phyloP scores from a whole-genome alignment of 2,329 filamentous ascomycete genomes.

The Colletotrichum sp. region DNA sequence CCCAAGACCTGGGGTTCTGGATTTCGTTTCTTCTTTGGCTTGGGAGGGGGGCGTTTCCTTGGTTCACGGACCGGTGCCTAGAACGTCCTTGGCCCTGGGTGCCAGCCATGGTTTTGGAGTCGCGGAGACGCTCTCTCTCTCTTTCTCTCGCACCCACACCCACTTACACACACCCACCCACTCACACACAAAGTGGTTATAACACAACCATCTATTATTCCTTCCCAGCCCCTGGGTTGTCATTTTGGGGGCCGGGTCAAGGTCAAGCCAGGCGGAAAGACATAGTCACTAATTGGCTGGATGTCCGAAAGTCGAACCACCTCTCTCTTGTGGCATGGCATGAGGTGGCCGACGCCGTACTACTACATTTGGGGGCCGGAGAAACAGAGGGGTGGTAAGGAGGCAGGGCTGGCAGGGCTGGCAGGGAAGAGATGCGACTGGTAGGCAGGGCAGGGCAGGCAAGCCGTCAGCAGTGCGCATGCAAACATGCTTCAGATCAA shows the following conservation, averaged over 20 bases:
- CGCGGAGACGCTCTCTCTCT: background rate
- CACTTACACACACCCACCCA: too few relatives aligned
- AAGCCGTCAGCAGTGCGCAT: background rate
- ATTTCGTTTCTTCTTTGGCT: background rate
- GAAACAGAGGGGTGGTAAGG: background rate
- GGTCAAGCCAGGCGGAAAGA: background rate
- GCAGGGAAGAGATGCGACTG: background rate
- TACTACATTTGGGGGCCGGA: background rate
- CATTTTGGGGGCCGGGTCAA: background rate
- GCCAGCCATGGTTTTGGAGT: background rate
- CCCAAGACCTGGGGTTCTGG: background rate
- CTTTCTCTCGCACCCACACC: background rate
- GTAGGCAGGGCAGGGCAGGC: background rate
- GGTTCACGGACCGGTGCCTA: background rate
- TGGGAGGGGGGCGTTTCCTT: background rate
- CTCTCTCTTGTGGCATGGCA: background rate
- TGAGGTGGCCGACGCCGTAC: background rate
- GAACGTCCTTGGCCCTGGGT: background rate
- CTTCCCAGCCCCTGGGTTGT: background rate
- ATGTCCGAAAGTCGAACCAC: background rate
- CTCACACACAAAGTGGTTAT: background rate
- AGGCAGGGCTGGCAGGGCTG: background rate
- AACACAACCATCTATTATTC: background rate
- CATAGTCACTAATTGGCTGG: background rate
- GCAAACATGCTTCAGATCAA: background rate